A percentile compares a stretch with the other conserved stretches of the same genome.
phyloP scores from a whole-genome alignment of 108 stramenopile genomes.

The Bacterosira constricta region DNA sequence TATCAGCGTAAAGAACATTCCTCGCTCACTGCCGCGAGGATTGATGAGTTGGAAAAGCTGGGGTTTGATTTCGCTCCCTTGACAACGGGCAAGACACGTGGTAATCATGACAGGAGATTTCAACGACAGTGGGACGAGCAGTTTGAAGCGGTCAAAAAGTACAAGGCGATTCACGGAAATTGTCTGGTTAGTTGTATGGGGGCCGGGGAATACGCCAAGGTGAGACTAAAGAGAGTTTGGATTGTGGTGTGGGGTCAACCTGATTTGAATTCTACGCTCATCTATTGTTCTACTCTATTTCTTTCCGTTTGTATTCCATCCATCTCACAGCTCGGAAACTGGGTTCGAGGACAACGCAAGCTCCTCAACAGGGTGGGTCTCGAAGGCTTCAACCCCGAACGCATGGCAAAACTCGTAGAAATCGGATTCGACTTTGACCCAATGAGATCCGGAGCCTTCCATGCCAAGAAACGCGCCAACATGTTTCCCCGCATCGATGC shows the following conservation, averaged over 20 bases:
- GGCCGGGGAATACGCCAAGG: not conserved
- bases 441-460: not conserved
- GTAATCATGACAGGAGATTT: not conserved
- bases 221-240: not conserved
- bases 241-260: not conserved
- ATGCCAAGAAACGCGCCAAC: not conserved
- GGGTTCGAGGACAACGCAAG: slow-evolving; percentile 38
- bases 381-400: slow-evolving; percentile 7
- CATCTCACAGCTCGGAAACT: slow-evolving; percentile 13
- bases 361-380: slow-evolving; percentile 21
- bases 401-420: slow-evolving; percentile 17
- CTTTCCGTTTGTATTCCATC: not conserved
- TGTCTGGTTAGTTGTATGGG: slow-evolving; percentile 7
- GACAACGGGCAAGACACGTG: not conserved
- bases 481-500: slow-evolving; percentile 6
- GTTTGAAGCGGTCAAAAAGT: slow-evolving; percentile 13
- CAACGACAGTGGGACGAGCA: slow-evolving; percentile 20
- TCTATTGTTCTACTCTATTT: not conserved
- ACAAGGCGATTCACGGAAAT: slow-evolving; percentile 8
- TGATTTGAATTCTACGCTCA: not conserved
- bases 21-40: slow-evolving; percentile 3
- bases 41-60: slow-evolving; percentile 13
- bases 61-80: slow-evolving; percentile 32
- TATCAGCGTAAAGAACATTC: slow-evolving; percentile 4
- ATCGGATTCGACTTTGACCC: slow-evolving; percentile 36